Evolutionary conservation across 495 filamentous ascomycete genomes (phyloP), one percentile per base, ranked within the genome.

Genomic region (Talaromyces nanjingensis): DNA sequence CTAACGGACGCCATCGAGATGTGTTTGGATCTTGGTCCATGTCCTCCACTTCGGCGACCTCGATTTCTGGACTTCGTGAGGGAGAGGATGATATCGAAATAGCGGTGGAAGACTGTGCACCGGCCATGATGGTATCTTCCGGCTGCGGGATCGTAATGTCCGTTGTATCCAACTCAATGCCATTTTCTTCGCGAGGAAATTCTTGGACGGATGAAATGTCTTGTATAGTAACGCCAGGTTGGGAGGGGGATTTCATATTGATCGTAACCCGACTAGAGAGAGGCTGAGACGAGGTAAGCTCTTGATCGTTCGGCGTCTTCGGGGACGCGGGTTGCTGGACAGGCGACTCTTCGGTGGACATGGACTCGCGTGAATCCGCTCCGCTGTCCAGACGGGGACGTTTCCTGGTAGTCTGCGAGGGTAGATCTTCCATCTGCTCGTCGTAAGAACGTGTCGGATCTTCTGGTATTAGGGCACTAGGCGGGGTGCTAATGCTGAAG

Each of bases 301-400:
- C 68, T 64, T 76, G 68, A 56, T 76, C 73, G 62, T 61, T 47
- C 31, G 60, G 60, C 12, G 60, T 62, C 20, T 31, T 62, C 47
- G 62, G 39, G 24, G 57, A 27, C 45, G 69, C 59, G 16, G 66
- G 53, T 18, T 49, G 31, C 25, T 67, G 66, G 18, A 65, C 53
- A 14, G 60, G 25, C 27, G 33, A 34, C 20, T 64, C 60, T 12
- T 77, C 76, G 20, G 73, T 69, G 6, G 79, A 81, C 73, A 81
- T 76, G 16, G 73, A 71, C 72, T 77, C 75, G 60, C 74, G 74
- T 45, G 74, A 70, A 64, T 74, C 72, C 66, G 74, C 77, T 66
- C 82, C 83, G 72, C 77, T 83, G 72, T 88, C 84, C 62, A 88
- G 79, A 69, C 85, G 84, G 57, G 83, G 85, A 65, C 85, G 83